Conservation (phyloP, 2,329 filamentous ascomycete species). For the Fusarium nelsonii region DNA sequence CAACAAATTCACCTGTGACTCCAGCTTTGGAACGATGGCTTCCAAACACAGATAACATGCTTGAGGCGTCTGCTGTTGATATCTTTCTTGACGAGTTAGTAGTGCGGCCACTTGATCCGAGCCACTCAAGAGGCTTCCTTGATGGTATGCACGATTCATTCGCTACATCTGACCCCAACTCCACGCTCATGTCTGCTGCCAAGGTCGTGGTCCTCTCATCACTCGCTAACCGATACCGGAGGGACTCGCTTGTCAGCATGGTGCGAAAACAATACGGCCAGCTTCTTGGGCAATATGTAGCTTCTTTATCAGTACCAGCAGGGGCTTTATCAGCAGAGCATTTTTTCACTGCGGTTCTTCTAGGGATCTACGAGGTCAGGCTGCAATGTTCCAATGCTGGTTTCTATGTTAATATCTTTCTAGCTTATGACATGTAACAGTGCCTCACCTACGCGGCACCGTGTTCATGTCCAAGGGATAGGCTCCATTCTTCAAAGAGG, state of each 20-base stretch:
- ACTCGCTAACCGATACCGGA: not conserved
- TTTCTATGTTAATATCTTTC: not conserved
- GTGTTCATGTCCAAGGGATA: slow-evolving; percentile 6
- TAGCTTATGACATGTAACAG: slow-evolving; percentile 13
- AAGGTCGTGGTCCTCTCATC: slow-evolving; percentile 15
- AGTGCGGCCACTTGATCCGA: not conserved
- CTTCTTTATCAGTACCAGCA: not conserved
- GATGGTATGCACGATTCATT: slow-evolving; percentile 20
- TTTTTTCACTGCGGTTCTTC: slow-evolving; percentile 9
- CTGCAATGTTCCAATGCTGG: fast-evolving
- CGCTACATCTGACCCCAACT: not conserved
- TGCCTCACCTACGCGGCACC: not conserved
- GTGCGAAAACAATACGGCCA: slow-evolving; percentile 16
- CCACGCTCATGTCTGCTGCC: slow-evolving; percentile 13
- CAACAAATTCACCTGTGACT: not conserved
- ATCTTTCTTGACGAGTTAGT: slow-evolving; percentile 14
- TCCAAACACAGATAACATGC: not conserved
- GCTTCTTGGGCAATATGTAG: not conserved
- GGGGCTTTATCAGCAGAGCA: slow-evolving; percentile 1
- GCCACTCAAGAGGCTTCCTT: slow-evolving; percentile 11
- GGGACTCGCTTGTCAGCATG: not conserved
- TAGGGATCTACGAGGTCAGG: slow-evolving; percentile 14
- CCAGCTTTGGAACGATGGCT: not conserved
- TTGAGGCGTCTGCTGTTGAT: slow-evolving; percentile 4
- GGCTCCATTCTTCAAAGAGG: slow-evolving; percentile 4